Base-by-base conservation (phyloP, 2,329 filamentous ascomycete genomes). In the Madurella mycetomatis region DNA sequence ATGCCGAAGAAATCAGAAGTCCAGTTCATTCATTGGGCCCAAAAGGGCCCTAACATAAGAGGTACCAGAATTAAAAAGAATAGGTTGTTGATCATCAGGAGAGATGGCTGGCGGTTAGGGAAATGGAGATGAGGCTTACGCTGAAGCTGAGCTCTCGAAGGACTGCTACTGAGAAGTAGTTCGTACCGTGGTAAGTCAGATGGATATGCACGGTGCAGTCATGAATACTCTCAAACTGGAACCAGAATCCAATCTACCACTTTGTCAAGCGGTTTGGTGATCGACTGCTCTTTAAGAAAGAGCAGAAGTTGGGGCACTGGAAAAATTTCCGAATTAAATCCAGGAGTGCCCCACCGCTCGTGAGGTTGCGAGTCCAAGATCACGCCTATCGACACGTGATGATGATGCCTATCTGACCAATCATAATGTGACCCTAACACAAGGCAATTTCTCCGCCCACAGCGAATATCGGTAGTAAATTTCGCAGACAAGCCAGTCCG, bases 51-150 rank as follows among this genome's bases (percentile, higher is more conserved):
- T 94, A 86, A 89, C 83, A 90, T 90, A 94, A 95, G 91, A 95
- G 91, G 90, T 95, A 91, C 90, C 90, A 95, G 89, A 95, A 92
- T 87, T 76, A 77, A 73, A 74, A 70, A 73, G 70, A 65, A 76
- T 78, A 77, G 75, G 78, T 78, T 70, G 71, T 72, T 67, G 84
- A 81, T 92, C 88, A 92, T 92, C 88, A 90, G 81, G 64, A 66
- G 34, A 65, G 69, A 64, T 61, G 56, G 56, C 62, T 57, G 44
- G 51, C 7, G 46, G 45, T 60, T 59, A 40, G 41, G 53, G 49
- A 54, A 41, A 50, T 16, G 52, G 41, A 43, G 17, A 40, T 51
- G 13, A 74, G 76, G 72, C 67, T 37, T 37, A 37, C 34, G 13
- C 11, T 37, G 25, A 25, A 25, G 25, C 25, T 25, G 25, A 25